Percentiles rank a stretch among this genome's conserved stretches.
These are phyloP conservation scores for Cercospora zeae-maydis DNA, from an alignment of 2,329 filamentous ascomycete genomes.

Conservation along the genomic window DNA sequence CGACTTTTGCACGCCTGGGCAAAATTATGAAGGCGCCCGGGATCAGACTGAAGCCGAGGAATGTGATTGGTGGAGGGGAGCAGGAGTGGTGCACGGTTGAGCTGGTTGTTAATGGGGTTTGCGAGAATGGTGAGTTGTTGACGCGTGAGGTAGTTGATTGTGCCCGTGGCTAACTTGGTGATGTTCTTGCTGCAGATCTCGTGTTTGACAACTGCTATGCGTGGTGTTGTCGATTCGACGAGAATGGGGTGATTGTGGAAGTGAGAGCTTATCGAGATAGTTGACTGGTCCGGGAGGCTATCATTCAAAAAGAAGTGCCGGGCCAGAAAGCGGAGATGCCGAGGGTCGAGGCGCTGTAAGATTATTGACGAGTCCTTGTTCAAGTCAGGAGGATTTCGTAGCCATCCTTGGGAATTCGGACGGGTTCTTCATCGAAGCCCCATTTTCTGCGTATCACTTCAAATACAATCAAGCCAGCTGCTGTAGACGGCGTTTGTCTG, in stretches of 20 bases:
- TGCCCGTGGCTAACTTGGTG: neutral
- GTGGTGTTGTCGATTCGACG: conserved; percentile 22
- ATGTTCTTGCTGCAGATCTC: conserved; percentile 13
- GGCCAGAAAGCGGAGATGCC: conserved; percentile 19
- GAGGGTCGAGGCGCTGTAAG: neutral
- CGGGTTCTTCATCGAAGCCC: conserved; percentile 58
- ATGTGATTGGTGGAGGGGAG: conserved; percentile 23
- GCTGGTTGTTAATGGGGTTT: conserved; percentile 17
- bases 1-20: conserved; percentile 13
- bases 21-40: conserved; percentile 18
- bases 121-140: conserved; percentile 16
- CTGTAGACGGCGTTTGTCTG: conserved; percentile 71
- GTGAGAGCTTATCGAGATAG: conserved; percentile 24
- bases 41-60: conserved; percentile 18
- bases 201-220: conserved; percentile 22
- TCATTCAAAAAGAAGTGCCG: conserved; percentile 17
- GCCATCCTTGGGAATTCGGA: conserved; percentile 63
- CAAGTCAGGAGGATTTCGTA: conserved; percentile 65
- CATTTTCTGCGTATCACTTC: conserved; percentile 73
- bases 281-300: conserved; percentile 21
- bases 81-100: conserved; percentile 22
- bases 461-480: conserved; percentile 73
- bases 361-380: conserved; percentile 9
- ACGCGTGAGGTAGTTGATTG: too few species aligned
- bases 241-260: conserved; percentile 19